Percentiles rank a stretch among this genome's conserved stretches.
Evolutionary conservation across 2,329 filamentous ascomycete species (phyloP).

Genomic region (Phialophora expanda): DNA sequence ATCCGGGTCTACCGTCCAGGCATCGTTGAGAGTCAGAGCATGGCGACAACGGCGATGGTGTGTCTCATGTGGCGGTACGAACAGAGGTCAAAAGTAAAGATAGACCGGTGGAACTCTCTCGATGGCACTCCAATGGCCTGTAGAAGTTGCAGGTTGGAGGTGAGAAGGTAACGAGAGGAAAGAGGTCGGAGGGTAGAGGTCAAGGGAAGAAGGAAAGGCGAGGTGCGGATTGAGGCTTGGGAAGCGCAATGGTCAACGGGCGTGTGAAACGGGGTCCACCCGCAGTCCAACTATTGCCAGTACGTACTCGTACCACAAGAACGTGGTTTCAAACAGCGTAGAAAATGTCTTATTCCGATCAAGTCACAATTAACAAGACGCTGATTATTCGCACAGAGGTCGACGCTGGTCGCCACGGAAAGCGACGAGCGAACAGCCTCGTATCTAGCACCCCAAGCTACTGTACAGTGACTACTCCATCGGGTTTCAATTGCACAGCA

Average conservation of each 20-base stretch:
- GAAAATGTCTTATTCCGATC: slow-evolving; percentile 29
- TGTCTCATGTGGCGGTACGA: slow-evolving; percentile 3
- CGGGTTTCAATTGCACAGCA: slow-evolving; percentile 8
- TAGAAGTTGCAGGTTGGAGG: slow-evolving; percentile 18
- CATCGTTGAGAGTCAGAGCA: slow-evolving; percentile 36
- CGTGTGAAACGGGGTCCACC: slow-evolving; percentile 30
- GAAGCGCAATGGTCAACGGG: slow-evolving; percentile 25
- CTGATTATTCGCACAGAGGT: not conserved
- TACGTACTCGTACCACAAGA: slow-evolving; percentile 34
- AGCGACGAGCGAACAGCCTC: not conserved
- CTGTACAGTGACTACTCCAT: slow-evolving; percentile 13
- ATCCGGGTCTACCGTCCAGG: slow-evolving; percentile 37
- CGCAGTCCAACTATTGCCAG: slow-evolving; percentile 24
- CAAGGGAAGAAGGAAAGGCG: slow-evolving; percentile 27
- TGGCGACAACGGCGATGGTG: slow-evolving; percentile 37
- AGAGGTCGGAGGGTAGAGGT: slow-evolving; percentile 28
- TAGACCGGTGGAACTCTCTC: slow-evolving; percentile 39
- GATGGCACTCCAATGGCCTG: slow-evolving; percentile 3
- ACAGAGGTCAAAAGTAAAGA: slow-evolving; percentile 42
- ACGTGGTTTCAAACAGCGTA: slow-evolving; percentile 32
- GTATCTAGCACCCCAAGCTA: slow-evolving; percentile 4
- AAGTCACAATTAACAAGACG: slow-evolving; percentile 12
- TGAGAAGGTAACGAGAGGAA: slow-evolving; percentile 13
- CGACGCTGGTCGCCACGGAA: not conserved
- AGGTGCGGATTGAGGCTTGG: slow-evolving; percentile 30